These are phyloP conservation scores for Cokeromyces recurvatus DNA, from an alignment of 371 early-diverging fungal genomes.

Conservation along the genomic window DNA sequence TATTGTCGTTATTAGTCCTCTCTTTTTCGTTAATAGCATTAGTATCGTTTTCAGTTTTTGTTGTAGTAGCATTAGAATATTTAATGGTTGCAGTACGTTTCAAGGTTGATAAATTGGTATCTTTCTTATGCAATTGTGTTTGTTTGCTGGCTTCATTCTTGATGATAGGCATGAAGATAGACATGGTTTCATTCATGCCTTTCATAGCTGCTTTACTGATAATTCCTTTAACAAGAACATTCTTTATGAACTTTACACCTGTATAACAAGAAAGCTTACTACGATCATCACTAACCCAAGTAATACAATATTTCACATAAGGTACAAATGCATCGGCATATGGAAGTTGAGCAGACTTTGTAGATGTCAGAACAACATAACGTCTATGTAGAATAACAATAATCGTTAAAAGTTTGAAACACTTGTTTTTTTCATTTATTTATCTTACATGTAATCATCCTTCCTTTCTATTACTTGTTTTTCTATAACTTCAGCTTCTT, in stretches of 20 bases:
- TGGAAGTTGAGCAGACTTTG: slow-evolving; percentile 48
- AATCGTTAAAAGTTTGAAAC: slow-evolving; percentile 7
- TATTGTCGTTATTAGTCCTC: no score
- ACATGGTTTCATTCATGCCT: slow-evolving; percentile 36
- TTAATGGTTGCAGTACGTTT: no score
- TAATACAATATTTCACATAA: slow-evolving; percentile 52
- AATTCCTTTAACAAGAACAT: slow-evolving; percentile 49
- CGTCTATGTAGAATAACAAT: slow-evolving; percentile 14
- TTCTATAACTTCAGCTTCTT: slow-evolving; percentile 55
- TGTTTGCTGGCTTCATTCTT: slow-evolving; percentile 16
- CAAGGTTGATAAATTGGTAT: no score
- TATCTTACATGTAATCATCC: slow-evolving; percentile 45
- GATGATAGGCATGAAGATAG: slow-evolving; percentile 25
- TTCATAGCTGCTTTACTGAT: slow-evolving; percentile 41
- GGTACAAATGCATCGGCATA: slow-evolving; percentile 62
- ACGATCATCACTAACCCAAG: slow-evolving; percentile 35
- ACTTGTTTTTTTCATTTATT: no score
- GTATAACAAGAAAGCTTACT: slow-evolving; percentile 47
- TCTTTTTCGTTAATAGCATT: neutral
- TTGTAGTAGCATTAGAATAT: no score
- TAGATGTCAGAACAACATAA: slow-evolving; percentile 39
- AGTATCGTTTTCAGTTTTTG: neutral
- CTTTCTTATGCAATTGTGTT: no score
- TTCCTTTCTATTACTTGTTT: slow-evolving; percentile 45
- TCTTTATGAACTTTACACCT: slow-evolving; percentile 55